A percentile compares a stretch with the other conserved stretches of the same genome.
Evolutionary conservation across 345 rosid species (phyloP).

Genomic region (Sisymbrium altissimum): DNA sequence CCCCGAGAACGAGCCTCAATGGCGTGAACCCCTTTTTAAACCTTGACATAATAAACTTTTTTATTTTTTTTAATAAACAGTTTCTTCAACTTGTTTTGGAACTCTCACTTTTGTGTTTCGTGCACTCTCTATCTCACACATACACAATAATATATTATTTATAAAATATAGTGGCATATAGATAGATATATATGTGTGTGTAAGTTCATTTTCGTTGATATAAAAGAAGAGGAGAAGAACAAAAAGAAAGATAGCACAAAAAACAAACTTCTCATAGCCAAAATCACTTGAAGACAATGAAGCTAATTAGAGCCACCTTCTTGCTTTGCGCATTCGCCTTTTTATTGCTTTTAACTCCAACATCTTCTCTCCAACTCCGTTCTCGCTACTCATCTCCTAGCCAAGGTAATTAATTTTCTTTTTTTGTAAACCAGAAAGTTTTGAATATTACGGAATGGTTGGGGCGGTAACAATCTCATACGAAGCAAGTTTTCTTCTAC

Average conservation of each 20-base stretch:
- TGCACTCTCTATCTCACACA: constrained; percentile 28
- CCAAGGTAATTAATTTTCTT: constrained; percentile 15
- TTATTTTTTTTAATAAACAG: not conserved
- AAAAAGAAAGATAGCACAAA: constrained; percentile 11
- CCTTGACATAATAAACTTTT: constrained; percentile 8
- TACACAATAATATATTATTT: not conserved
- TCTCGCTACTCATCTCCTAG: constrained; percentile 17
- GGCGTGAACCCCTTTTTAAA: constrained; percentile 32
- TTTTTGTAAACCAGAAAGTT: not conserved
- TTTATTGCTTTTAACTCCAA: constrained; percentile 8
- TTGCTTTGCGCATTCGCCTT: constrained; percentile 20
- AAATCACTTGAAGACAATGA: constrained; percentile 16
- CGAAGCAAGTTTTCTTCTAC: too few relatives aligned
- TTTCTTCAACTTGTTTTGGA: constrained; percentile 42
- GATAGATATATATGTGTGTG: not conserved
- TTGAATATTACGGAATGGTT: not conserved
- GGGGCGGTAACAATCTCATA: too few relatives aligned
- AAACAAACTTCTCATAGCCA: not conserved
- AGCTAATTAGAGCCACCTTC: constrained; percentile 17
- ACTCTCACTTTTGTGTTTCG: constrained; percentile 63
- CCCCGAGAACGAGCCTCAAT: constrained; percentile 38
- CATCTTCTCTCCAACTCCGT: constrained; percentile 23
- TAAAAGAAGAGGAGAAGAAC: constrained; percentile 20
- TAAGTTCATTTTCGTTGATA: constrained; percentile 21
- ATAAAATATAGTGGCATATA: not conserved